Evolutionary conservation across 2,329 filamentous ascomycete species (phyloP), one percentile per base, ranked within the genome.

Genomic region (Pyrenophora graminea): DNA sequence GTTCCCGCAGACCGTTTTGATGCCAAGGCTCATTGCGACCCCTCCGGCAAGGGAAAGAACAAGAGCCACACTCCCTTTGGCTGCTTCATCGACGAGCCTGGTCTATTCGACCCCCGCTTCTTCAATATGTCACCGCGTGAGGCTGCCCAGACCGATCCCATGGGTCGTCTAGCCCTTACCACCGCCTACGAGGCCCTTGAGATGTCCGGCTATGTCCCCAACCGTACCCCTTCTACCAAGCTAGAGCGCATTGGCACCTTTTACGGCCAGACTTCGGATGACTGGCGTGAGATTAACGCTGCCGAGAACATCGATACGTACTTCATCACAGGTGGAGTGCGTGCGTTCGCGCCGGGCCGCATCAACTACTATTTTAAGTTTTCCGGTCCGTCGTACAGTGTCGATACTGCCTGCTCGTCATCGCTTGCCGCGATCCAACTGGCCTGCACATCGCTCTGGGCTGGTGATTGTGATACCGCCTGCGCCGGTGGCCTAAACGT

Each of bases 81-180:
- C 13, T 90, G 87, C 75, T 91, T 85, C 75, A 82, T 90, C 59
- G 85, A 90, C 55, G 82, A 91, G 55, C 88, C 89, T 0, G 88
- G 88, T 48, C 78, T 88, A 40, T 93, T 93, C 65, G 89, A 93
- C 63, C 86, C 88, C n/a, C 80, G 86, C 1, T 92, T 93, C 75
- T 93, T 93, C 82, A 91, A 91, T 73, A 91, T 93, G 86, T 91
- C 88, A 31, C 88, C 89, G 5, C 84, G 88, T 61, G 89, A 93
- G 73, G 90, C 90, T 23, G 83, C 85, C 44, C 88, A 91, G 67
- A 91, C 88, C 1, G 89, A 93, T 68, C 90, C 90, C 0, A 90
- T 90, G 82, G 89, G 91, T 69, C 82, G 90, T 62, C 79, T 92
- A 59, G 87, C 88, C 3, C 76, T 94, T 18, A 83, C 86, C 7